These are phyloP conservation scores for Rhizopus sp. DNA, from an alignment of 371 early-diverging fungal species.

Conservation along the genomic window DNA sequence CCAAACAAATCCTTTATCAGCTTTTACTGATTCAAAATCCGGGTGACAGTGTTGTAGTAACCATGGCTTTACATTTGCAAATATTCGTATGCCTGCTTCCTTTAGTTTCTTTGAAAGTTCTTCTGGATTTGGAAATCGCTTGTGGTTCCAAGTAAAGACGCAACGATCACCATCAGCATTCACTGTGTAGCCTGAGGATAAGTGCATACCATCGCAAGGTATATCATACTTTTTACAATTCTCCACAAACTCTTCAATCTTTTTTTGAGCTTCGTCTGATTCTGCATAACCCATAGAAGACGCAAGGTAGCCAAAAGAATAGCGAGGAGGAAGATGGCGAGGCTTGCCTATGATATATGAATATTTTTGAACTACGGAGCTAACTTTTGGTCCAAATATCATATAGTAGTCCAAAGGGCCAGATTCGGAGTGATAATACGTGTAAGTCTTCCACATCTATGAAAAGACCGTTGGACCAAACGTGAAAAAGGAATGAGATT, in stretches of 20 bases:
- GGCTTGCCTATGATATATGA: slow-evolving; percentile 47
- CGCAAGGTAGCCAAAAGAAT: slow-evolving; percentile 62
- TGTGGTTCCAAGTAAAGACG: slow-evolving; percentile 65
- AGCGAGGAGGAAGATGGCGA: slow-evolving; percentile 51
- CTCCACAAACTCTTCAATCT: slow-evolving; percentile 45
- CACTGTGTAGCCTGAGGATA: slow-evolving; percentile 64
- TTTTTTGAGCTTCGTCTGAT: slow-evolving; percentile 52
- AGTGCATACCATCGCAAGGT: slow-evolving; percentile 65
- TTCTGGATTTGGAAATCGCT: slow-evolving; percentile 53
- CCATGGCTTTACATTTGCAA: slow-evolving; percentile 72
- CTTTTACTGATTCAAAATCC: slow-evolving; percentile 33
- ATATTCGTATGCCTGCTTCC: slow-evolving; percentile 47
- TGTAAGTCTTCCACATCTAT: slow-evolving; percentile 62
- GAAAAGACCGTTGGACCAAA: background rate
- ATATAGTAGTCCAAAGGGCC: slow-evolving; percentile 58
- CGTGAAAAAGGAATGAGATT: background rate
- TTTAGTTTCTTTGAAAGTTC: slow-evolving; percentile 35
- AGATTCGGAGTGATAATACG: slow-evolving; percentile 32
- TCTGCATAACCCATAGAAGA: slow-evolving; percentile 69
- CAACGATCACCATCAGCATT: slow-evolving; percentile 49
- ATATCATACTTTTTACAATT: slow-evolving; percentile 46
- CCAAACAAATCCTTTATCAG: slow-evolving; percentile 50
- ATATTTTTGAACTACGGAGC: slow-evolving; percentile 41
- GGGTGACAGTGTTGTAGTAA: slow-evolving; percentile 55
- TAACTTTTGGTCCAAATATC: slow-evolving; percentile 53